Base-by-base conservation (phyloP, 2,329 filamentous ascomycete genomes). In the Cryphonectria parasitica region DNA sequence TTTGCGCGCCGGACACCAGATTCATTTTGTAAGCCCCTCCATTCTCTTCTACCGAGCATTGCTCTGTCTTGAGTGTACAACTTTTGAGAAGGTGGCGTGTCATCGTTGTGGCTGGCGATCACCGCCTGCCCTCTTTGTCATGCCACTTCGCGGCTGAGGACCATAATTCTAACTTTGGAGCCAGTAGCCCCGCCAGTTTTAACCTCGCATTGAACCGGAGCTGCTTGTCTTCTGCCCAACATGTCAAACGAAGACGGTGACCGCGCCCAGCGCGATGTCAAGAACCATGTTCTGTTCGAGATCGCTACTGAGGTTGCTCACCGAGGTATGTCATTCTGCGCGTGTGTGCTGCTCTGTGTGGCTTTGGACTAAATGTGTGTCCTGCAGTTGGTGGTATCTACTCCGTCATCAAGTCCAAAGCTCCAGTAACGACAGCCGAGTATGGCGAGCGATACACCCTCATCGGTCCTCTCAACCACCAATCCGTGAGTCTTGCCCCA, bases 331-430 rank as follows among this genome's bases (percentile, higher is more conserved):
- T 81, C 41, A 49, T 31, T 25, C 34, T 19, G 31, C 3, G 4
- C 10, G 3, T 45, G 2, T 17, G 43, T 36, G 41, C 28, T 43
- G 19, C 39, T 39, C 64, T 52, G 31, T 63, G 54, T 67, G 61
- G 67, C 43, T 71, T 76, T 81, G 69, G 78, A 74, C 19, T 56
- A 25, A 58, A 22, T 7, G 25, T 31, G 66, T 72, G 70, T 54
- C 45, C 63, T 69, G 22, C 70, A 97, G 96, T 99, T 73, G 96
- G 96, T 79, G 96, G 96, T 77, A 99, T 99, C 83, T 99, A 99
- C 86, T 98, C 95, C 22, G 96, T 99, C 75, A 91, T 99, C 83
- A 99, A 99, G 83, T 99, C 96, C 73, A 99, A 99, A 83, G 95
- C 96, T 52, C 95, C 96, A 66, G 96, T 98, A 73, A 98, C 96